Evolutionary conservation across 2,329 filamentous ascomycete species (phyloP).

Genomic region (Colletotrichum horii): DNA sequence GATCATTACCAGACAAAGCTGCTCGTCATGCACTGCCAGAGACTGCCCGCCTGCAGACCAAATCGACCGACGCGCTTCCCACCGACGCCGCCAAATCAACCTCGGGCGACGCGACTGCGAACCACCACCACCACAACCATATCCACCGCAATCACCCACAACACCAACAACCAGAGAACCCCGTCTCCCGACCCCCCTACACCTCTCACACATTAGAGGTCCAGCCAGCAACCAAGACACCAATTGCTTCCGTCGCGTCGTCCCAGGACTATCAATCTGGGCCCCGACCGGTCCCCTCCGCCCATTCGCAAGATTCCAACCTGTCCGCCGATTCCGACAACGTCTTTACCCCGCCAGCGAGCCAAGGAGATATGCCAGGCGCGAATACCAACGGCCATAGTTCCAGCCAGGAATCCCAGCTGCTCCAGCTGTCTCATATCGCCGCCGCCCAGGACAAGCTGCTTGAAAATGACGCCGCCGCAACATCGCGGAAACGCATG

Average conservation of each 20-base stretch:
- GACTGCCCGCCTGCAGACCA: neutral
- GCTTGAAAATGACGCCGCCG: conserved; percentile 35
- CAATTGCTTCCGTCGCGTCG: conserved; percentile 28
- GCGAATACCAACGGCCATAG: conserved; percentile 38
- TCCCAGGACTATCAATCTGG: neutral
- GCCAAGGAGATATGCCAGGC: conserved; percentile 24
- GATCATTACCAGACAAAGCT: neutral
- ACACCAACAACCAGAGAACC: neutral
- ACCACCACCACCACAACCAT: neutral
- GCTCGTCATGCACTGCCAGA: neutral
- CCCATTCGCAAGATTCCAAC: conserved; percentile 32
- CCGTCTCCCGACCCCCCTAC: neutral
- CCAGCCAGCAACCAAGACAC: conserved; percentile 23
- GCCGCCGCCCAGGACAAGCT: conserved; percentile 60
- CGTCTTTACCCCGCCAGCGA: conserved; percentile 32
- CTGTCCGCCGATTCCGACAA: conserved; percentile 30
- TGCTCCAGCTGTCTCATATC: conserved; percentile 63
- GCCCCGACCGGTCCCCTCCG: conserved; percentile 24
- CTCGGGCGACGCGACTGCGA: conserved; percentile 20
- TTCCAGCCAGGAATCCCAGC: conserved; percentile 60
- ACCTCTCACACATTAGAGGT: conserved; percentile 9
- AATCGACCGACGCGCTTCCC: neutral
- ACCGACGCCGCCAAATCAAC: neutral
- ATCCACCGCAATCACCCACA: neutral
- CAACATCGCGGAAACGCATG: conserved; percentile 70